A percentile compares a stretch with the other conserved stretches of the same genome.
Evolutionary conservation across 2,329 filamentous ascomycete genomes (phyloP).

Genomic region (Exophiala sp.): DNA sequence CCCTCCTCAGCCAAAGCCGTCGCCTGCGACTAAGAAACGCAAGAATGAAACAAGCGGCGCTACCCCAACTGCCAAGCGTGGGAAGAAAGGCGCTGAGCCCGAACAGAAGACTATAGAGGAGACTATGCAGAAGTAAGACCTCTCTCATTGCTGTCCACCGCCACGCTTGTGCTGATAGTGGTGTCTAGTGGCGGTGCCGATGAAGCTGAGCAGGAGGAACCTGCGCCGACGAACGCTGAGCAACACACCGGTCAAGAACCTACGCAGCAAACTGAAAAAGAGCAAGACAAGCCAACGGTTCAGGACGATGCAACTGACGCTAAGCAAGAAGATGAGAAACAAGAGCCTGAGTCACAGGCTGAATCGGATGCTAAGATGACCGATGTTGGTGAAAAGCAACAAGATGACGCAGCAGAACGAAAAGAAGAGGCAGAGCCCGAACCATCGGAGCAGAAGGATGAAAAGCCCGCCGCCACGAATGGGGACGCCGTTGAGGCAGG

Average conservation of each 20-base stretch:
- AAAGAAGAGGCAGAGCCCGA: slow-evolving; percentile 11
- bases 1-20: slow-evolving; percentile 16
- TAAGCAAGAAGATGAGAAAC: slow-evolving; percentile 17
- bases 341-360: slow-evolving; percentile 23
- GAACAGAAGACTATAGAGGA: slow-evolving; percentile 33
- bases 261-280: slow-evolving; percentile 5
- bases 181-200: slow-evolving; percentile 3
- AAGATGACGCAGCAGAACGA: slow-evolving; percentile 12
- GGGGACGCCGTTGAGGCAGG: slow-evolving; percentile 48
- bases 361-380: slow-evolving; percentile 14
- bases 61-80: slow-evolving; percentile 36
- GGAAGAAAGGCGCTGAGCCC: slow-evolving; percentile 32
- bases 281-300: slow-evolving; percentile 2
- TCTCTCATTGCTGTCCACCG: not conserved
- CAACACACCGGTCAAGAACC: not conserved
- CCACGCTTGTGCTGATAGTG: slow-evolving; percentile 7
- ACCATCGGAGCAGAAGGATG: slow-evolving; percentile 6
- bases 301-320: slow-evolving; percentile 6
- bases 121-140: slow-evolving; percentile 25
- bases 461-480: slow-evolving; percentile 11
- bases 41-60: slow-evolving; percentile 31
- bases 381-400: slow-evolving; percentile 13
- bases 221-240: slow-evolving; percentile 6
- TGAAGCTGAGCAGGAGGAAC: slow-evolving; percentile 10
- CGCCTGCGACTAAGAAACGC: slow-evolving; percentile 38